These are phyloP conservation scores for Kurtzmaniella cleridarum DNA, from an alignment of 805 yeast species.

Conservation along the genomic window DNA sequence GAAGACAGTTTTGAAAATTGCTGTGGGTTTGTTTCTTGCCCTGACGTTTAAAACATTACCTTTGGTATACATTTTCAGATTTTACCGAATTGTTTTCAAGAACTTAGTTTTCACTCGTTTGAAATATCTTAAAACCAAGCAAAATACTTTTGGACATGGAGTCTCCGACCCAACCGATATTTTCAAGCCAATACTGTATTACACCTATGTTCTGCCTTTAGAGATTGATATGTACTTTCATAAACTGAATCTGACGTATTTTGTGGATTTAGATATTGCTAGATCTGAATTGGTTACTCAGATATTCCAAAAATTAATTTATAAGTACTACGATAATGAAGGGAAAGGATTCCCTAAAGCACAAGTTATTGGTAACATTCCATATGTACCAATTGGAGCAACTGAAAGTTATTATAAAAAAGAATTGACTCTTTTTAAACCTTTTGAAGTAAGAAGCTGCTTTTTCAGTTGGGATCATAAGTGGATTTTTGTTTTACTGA, in stretches of 20 bases:
- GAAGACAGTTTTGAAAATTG: not conserved
- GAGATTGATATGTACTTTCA: constrained; percentile 87
- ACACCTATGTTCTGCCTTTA: constrained; percentile 61
- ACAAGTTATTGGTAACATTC: constrained; percentile 29
- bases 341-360: constrained; percentile 24
- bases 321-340: constrained; percentile 36
- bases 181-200: constrained; percentile 40
- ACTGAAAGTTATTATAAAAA: constrained; percentile 61
- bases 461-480: constrained; percentile 82
- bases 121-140: constrained; percentile 12
- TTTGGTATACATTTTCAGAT: constrained; percentile 57
- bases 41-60: constrained; percentile 64
- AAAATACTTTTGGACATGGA: constrained; percentile 29
- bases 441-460: constrained; percentile 50
- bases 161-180: constrained; percentile 18
- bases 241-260: constrained; percentile 83
- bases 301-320: constrained; percentile 53
- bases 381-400: constrained; percentile 75
- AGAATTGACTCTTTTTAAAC: constrained; percentile 66
- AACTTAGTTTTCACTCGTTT: constrained; percentile 35
- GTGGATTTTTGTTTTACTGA: constrained; percentile 71
- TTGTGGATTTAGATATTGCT: constrained; percentile 73
- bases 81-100: constrained; percentile 43
- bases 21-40: constrained; percentile 14
- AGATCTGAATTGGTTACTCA: constrained; percentile 58